Conservation (phyloP, 352 stramenopile species). For the Phytophthora pinifolia region DNA sequence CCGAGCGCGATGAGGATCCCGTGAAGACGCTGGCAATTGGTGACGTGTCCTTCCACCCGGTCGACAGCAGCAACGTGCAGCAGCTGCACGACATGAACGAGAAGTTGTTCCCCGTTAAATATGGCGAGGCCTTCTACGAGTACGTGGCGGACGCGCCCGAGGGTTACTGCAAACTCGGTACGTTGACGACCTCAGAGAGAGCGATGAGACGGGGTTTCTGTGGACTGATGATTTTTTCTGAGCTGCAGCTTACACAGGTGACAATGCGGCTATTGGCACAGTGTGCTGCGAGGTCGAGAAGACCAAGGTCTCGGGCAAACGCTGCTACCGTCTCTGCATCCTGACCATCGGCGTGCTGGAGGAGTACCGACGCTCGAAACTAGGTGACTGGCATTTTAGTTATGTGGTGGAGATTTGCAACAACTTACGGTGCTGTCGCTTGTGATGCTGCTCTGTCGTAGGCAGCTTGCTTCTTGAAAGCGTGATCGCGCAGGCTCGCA, state of each 20-base stretch:
- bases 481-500: constrained; percentile 35
- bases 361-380: constrained; percentile 70
- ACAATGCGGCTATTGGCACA: constrained; percentile 70
- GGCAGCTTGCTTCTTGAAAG: constrained; percentile 47
- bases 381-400: constrained; percentile 17
- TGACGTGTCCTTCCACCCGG: constrained; percentile 45
- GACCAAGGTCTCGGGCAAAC: constrained; percentile 21
- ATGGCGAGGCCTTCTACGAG: constrained; percentile 92
- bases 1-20: background rate
- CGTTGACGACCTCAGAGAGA: constrained; percentile 1
- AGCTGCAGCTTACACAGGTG: constrained; percentile 66
- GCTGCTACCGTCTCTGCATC: constrained; percentile 54
- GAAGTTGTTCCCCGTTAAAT: constrained; percentile 91
- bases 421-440: background rate
- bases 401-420: background rate
- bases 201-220: background rate
- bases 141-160: constrained; percentile 73
- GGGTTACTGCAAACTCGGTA: constrained; percentile 63
- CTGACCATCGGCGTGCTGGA: constrained; percentile 93
- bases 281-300: constrained; percentile 89
- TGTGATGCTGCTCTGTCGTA: constrained; percentile 29
- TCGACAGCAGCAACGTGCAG: constrained; percentile 61
- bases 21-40: constrained; percentile 3
- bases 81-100: constrained; percentile 89
- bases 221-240: background rate